Evolutionary conservation across 495 filamentous ascomycete species (phyloP), one percentile per base, ranked within the genome.

Genomic region (Tuber brumale): DNA sequence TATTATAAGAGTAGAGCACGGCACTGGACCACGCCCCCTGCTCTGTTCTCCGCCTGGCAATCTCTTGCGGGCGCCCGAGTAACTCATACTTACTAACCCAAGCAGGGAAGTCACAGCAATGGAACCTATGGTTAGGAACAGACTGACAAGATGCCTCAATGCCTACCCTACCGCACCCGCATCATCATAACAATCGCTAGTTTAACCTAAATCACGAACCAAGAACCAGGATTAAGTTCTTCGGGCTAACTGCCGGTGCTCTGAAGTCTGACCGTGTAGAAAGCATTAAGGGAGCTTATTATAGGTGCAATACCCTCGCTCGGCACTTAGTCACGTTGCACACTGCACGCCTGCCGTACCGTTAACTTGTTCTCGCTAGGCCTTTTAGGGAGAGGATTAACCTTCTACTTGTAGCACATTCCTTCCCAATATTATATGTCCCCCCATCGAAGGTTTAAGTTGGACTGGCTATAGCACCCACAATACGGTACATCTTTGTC

Each of bases 21-120:
- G 23, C 23, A 9, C 48, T n/a, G 23, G n/a, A 27, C 14, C 27
- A 2, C 27, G 1, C 57, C 27, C 57, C 27, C 14, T 7, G 27
- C 27, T 35, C 57, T 4, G n/a, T n/a, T 14, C 57, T 31, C 57
- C 16, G 10, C 57, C 27, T 31, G 14, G 57, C 6, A 66, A 66
- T 66, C 57, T 66, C 57, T 66, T 66, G 14, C 57, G 57, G 57
- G 27, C 57, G 14, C 27, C 57, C 57, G 57, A 66, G 57, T 66
- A 66, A 66, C 27, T 19, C 16, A 61, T 61, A 27, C n/a, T 31
- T 2, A 27, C n/a, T 31, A 10, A 61, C 51, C 51, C 27, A 31
- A 14, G 27, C 27, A 66, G 16, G 27, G 16, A 66, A 66, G 57
- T 66, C 57, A 35, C n/a, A 31, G 51, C n/a, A 61, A 27, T 3